These are phyloP conservation scores for Orbilia brochopaga DNA, from an alignment of 2,329 filamentous ascomycete species.

Conservation along the genomic window DNA sequence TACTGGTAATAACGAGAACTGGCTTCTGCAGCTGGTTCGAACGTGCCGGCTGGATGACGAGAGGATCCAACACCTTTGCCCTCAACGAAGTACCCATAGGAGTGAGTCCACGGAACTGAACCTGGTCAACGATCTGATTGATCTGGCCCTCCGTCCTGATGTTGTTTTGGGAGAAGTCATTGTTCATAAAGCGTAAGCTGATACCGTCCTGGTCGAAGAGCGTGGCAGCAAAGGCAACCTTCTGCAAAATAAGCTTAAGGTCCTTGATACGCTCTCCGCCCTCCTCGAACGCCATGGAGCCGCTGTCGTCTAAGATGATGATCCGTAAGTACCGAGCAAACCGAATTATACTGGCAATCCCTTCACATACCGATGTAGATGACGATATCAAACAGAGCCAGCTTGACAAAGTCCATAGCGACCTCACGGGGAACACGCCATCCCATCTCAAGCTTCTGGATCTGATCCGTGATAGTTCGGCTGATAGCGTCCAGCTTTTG, in stretches of 20 bases:
- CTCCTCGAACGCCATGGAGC: slow-evolving; percentile 73
- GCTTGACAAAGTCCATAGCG: slow-evolving; percentile 56
- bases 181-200: slow-evolving; percentile 74
- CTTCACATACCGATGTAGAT: slow-evolving; percentile 55
- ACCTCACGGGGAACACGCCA: slow-evolving; percentile 56
- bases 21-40: slow-evolving; percentile 67
- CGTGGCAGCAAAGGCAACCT: slow-evolving; percentile 69
- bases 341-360: background rate
- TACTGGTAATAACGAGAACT: slow-evolving; percentile 67
- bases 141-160: slow-evolving; percentile 67
- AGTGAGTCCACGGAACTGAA: slow-evolving; percentile 70
- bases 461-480: slow-evolving; percentile 24
- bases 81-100: slow-evolving; percentile 70
- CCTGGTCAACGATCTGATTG: slow-evolving; percentile 64
- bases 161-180: slow-evolving; percentile 62
- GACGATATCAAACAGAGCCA: slow-evolving; percentile 57
- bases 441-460: slow-evolving; percentile 50
- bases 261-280: slow-evolving; percentile 71
- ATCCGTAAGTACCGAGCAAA: slow-evolving; percentile 16
- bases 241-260: slow-evolving; percentile 68
- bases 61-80: slow-evolving; percentile 69
- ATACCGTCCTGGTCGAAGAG: slow-evolving; percentile 75
- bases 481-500: slow-evolving; percentile 27
- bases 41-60: slow-evolving; percentile 65
- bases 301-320: slow-evolving; percentile 66